phyloP scores from a whole-genome alignment of 2,329 filamentous ascomycete species.

The Aureobasidium melanogenum region DNA sequence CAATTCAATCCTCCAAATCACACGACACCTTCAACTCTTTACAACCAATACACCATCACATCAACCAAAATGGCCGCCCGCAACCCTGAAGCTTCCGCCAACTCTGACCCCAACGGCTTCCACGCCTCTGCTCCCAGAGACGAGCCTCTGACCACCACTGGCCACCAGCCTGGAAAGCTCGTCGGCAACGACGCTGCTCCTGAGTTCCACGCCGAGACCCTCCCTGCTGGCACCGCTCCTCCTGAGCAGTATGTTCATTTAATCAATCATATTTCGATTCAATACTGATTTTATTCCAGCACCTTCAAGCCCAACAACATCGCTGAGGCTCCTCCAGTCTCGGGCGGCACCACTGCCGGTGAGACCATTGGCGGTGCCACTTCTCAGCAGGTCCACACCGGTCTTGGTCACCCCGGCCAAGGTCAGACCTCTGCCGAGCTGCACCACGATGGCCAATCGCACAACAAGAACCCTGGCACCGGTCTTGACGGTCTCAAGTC shows the following conservation, averaged over 20 bases:
- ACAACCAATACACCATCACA: not conserved
- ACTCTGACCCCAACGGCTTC: slow-evolving; percentile 8
- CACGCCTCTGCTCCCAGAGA: slow-evolving; percentile 4
- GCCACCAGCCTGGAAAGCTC: slow-evolving; percentile 23
- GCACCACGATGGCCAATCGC: slow-evolving; percentile 36
- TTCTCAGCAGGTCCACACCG: slow-evolving; percentile 44
- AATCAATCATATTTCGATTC: not conserved
- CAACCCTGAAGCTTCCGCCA: not conserved
- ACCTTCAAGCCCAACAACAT: slow-evolving; percentile 38
- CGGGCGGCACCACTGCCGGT: slow-evolving; percentile 29
- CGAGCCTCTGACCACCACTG: not conserved
- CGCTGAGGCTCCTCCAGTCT: slow-evolving; percentile 33
- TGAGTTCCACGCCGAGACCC: slow-evolving; percentile 55
- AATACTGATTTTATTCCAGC: slow-evolving; percentile 10
- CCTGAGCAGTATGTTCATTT: slow-evolving; percentile 17
- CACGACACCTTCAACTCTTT: not conserved
- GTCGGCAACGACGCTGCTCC: slow-evolving; percentile 50
- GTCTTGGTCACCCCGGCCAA: slow-evolving; percentile 43
- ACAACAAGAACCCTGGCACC: slow-evolving; percentile 31
- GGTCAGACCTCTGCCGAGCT: slow-evolving; percentile 42
- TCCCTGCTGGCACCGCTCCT: slow-evolving; percentile 57
- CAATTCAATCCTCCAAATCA: not conserved
- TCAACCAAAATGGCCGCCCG: slow-evolving; percentile 3
- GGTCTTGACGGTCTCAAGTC: slow-evolving; percentile 37
- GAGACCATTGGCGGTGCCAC: slow-evolving; percentile 44